Percentiles rank a stretch among this genome's conserved stretches.
Evolutionary conservation across 768 basidiomycete genomes (phyloP).

Genomic region (Termitomyces sp.): DNA sequence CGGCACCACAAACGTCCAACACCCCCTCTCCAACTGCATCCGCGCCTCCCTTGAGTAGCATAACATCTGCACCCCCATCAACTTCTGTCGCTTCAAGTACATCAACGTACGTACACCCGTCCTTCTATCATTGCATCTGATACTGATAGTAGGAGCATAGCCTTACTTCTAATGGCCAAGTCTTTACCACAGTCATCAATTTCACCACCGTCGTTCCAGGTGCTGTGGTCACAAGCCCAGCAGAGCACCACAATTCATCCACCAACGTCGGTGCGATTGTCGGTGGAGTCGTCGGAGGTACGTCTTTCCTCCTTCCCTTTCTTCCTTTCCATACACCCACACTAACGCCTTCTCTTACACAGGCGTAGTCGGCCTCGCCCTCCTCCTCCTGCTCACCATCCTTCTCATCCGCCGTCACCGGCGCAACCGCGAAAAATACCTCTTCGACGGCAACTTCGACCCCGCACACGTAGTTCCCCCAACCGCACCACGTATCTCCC

Average conservation of each 20-base stretch:
- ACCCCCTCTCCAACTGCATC: neutral
- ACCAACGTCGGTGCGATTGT: slow-evolving; percentile 43
- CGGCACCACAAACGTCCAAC: neutral
- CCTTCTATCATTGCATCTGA: neutral
- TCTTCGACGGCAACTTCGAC: slow-evolving; percentile 43
- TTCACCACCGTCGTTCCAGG: slow-evolving; percentile 20
- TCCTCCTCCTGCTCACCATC: slow-evolving; percentile 24
- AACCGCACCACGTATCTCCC: slow-evolving; percentile 15
- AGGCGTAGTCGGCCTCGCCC: slow-evolving; percentile 30
- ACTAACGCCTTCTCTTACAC: neutral
- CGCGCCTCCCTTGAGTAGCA: neutral
- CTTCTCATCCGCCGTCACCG: slow-evolving; percentile 29
- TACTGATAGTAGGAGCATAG: neutral
- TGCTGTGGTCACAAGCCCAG: slow-evolving; percentile 15
- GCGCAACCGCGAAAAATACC: slow-evolving; percentile 19
- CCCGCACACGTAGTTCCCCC: slow-evolving; percentile 24
- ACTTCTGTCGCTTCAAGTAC: neutral
- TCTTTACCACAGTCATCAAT: neutral
- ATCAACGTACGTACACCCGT: neutral
- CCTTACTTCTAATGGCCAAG: neutral
- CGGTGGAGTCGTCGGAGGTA: slow-evolving; percentile 52
- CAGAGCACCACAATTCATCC: neutral
- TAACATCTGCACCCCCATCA: neutral
- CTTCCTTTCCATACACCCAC: neutral
- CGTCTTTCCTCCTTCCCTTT: slow-evolving; percentile 7